Evolutionary conservation across 2,329 filamentous ascomycete genomes (phyloP).

Genomic region (Pyricularia sp.): DNA sequence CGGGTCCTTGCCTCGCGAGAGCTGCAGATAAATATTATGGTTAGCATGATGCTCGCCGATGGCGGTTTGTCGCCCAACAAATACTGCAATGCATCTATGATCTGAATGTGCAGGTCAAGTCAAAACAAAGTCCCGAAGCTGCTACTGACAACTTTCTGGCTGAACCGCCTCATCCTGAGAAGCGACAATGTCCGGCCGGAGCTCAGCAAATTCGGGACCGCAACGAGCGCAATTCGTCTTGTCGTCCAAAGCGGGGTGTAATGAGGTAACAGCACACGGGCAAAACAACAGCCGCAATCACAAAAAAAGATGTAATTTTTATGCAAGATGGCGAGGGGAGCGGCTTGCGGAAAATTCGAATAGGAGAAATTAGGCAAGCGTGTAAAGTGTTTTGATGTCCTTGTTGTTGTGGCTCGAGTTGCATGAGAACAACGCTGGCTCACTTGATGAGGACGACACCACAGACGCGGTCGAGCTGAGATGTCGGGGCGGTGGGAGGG

Average conservation of each 20-base stretch:
- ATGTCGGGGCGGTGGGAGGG: not conserved
- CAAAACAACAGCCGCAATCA: not conserved
- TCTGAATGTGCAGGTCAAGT: not conserved
- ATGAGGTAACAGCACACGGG: not conserved
- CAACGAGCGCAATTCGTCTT: not conserved
- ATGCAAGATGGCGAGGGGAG: not conserved
- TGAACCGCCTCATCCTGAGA: constrained; percentile 85
- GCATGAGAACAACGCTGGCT: not conserved
- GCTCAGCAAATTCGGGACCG: not conserved
- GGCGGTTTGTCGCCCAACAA: not conserved
- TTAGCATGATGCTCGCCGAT: not conserved
- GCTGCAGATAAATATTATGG: constrained; percentile 44
- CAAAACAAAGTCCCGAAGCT: constrained; percentile 7
- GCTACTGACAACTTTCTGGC: constrained; percentile 83
- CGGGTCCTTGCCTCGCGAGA: constrained; percentile 78
- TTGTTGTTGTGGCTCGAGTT: not conserved
- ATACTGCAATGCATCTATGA: not conserved
- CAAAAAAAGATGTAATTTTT: not conserved
- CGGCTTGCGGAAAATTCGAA: not conserved
- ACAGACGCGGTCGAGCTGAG: not conserved
- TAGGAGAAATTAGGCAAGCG: constrained; percentile 5
- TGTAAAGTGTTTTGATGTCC: not conserved
- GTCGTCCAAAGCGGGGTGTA: not conserved
- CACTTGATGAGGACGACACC: not conserved
- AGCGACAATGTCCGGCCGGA: not conserved